phyloP scores from a whole-genome alignment of 2,329 filamentous ascomycete species.

The Atkinsonella hypoxylon region DNA sequence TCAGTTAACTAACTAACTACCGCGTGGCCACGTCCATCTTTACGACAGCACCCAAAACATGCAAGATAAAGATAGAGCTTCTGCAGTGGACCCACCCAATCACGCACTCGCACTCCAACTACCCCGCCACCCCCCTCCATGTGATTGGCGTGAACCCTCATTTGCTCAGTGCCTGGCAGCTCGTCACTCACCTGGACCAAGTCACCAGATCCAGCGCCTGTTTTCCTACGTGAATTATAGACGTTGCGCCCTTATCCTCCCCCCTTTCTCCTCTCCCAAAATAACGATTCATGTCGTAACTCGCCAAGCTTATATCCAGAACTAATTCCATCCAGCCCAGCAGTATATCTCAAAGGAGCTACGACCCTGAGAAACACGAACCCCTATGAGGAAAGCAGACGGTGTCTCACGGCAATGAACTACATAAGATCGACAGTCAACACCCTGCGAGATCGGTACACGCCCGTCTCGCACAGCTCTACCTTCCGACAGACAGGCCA shows the following conservation, averaged over 20 bases:
- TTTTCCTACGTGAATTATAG: not conserved
- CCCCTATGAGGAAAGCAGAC: conserved; percentile 9
- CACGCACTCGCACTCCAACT: not conserved
- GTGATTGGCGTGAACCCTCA: conserved; percentile 16
- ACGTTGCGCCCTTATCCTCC: too few species aligned
- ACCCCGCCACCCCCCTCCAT: conserved; percentile 14
- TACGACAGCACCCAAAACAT: too few species aligned
- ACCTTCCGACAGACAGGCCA: conserved; percentile 90
- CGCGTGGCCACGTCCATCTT: too few species aligned
- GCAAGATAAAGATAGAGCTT: not conserved
- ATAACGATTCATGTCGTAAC: not conserved
- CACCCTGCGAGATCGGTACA: conserved; percentile 81
- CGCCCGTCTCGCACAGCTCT: conserved; percentile 78
- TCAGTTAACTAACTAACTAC: too few species aligned
- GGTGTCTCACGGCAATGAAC: conserved; percentile 48
- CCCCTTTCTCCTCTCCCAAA: not conserved
- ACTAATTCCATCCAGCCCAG: not conserved
- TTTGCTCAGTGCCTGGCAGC: conserved; percentile 4
- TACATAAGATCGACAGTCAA: conserved; percentile 88
- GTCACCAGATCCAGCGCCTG: conserved; percentile 2
- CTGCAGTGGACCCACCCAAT: not conserved
- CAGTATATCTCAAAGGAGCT: not conserved
- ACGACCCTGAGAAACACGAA: not conserved
- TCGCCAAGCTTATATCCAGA: too few species aligned
- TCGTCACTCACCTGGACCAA: conserved; percentile 7